phyloP scores from a whole-genome alignment of 257 asterid species.

The Plantago ovata region DNA sequence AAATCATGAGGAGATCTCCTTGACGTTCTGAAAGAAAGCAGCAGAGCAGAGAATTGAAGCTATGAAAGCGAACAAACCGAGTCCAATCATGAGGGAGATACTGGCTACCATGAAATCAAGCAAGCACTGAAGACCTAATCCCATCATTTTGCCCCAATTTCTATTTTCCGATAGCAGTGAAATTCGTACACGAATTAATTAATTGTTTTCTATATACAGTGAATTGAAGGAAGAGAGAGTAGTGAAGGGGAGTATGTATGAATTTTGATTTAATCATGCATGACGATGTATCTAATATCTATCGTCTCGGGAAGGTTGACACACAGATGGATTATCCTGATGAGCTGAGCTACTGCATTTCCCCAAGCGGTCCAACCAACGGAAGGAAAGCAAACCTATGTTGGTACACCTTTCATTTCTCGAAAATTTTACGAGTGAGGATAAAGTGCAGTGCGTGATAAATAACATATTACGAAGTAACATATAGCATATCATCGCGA shows the following conservation, averaged over 20 bases:
- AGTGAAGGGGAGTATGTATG: too few relatives aligned
- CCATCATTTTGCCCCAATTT: conserved; percentile 32
- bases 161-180: too few relatives aligned
- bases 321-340: conserved; percentile 12
- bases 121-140: conserved; percentile 68
- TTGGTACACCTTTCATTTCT: too few relatives aligned
- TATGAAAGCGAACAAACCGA: conserved; percentile 75
- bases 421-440: too few relatives aligned
- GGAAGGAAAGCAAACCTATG: too few relatives aligned
- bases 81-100: conserved; percentile 75
- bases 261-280: too few relatives aligned
- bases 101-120: conserved; percentile 89
- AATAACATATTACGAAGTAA: too few relatives aligned
- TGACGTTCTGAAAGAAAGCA: conserved; percentile 85
- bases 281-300: background rate
- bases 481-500: too few relatives aligned
- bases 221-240: too few relatives aligned
- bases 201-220: background rate
- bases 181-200: too few relatives aligned
- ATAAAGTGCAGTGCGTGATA: too few relatives aligned
- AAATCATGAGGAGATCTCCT: conserved; percentile 53
- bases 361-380: conserved; percentile 33
- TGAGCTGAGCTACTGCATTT: conserved; percentile 27
- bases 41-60: conserved; percentile 90
- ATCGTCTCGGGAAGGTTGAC: conserved; percentile 51